Base-by-base conservation (phyloP, 331 rosid species). In the Saraca asoca region DNA sequence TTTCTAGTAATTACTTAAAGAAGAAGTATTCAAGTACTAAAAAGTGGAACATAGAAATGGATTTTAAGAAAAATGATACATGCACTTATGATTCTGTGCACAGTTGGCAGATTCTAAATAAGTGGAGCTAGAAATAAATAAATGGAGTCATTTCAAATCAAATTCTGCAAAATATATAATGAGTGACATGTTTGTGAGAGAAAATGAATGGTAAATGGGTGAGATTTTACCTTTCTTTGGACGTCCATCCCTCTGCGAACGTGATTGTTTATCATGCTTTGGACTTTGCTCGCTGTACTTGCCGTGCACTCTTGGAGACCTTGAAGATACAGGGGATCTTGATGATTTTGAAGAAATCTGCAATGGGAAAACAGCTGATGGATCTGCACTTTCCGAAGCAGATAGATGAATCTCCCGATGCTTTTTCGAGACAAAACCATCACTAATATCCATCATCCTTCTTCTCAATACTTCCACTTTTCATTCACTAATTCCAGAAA, bases 211-310 rank as follows among this genome's bases (percentile, higher is more conserved):
- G 31, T 24, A n/a, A n/a, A n/a, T n/a, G n/a, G 20, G 55, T 31
- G 24, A 63, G 20, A 55, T 29, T 58, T 29, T 55, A 86, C 89
- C 89, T 76, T 81, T 86, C 76, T 86, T 83, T 16, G 83, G 83
- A 74, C 69, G 65, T 16, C 83, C 89, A 51, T 81, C 80, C 68
- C 60, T 80, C 42, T 73, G 42, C 31, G 83, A 71, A 76, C 69
- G 77, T 50, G 85, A 70, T 43, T 68, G 80, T 54, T 12, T 70
- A 64, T 62, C 56, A 24, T 60, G 74, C 72, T 59, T 75, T 10
- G 78, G 73, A 62, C 79, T 84, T 54, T 38, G 73, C 68, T n/a
- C 76, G 74, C 60, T 74, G 14, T 55, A 38, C 46, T 80, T 80
- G n/a, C 58, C 73, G 41, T 80, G 83, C 60, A 20, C 54, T 56